phyloP scores from a whole-genome alignment of 2,329 filamentous ascomycete genomes.

The Colletotrichum sojae region DNA sequence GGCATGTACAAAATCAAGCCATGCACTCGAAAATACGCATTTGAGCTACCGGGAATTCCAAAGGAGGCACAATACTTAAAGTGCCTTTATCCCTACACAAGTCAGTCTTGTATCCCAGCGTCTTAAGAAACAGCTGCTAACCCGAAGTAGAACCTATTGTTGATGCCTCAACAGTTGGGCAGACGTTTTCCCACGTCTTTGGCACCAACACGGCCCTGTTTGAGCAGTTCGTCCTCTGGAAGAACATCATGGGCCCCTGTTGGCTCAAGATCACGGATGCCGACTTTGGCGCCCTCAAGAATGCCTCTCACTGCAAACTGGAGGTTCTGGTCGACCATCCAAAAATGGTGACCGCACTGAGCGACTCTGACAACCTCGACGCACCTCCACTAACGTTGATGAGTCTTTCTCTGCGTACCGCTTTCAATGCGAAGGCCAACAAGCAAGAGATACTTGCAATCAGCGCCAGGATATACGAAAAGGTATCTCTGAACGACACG shows the following conservation, averaged over 20 bases:
- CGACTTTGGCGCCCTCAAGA: slow-evolving; percentile 87
- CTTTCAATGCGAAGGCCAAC: slow-evolving; percentile 91
- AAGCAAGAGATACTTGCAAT: slow-evolving; percentile 96
- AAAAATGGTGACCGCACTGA: slow-evolving; percentile 78
- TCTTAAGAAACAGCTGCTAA: slow-evolving; percentile 40
- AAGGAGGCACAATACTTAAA: slow-evolving; percentile 94
- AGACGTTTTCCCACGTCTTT: slow-evolving; percentile 95
- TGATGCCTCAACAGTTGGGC: slow-evolving; percentile 78
- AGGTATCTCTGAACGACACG: slow-evolving; percentile 88
- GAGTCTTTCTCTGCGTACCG: slow-evolving; percentile 90
- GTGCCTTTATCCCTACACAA: slow-evolving; percentile 94
- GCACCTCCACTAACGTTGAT: slow-evolving; percentile 93
- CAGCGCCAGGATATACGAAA: slow-evolving; percentile 93
- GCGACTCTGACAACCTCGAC: slow-evolving; percentile 85
- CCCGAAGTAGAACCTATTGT: slow-evolving; percentile 72
- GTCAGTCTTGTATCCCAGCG: slow-evolving; percentile 55
- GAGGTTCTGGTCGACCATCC: slow-evolving; percentile 88
- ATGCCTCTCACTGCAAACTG: slow-evolving; percentile 96
- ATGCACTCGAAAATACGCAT: slow-evolving; percentile 92
- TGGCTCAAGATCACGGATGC: slow-evolving; percentile 93
- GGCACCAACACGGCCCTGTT: slow-evolving; percentile 94
- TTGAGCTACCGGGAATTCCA: slow-evolving; percentile 89
- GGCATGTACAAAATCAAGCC: slow-evolving; percentile 94
- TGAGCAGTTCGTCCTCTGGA: slow-evolving; percentile 98
- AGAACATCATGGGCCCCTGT: slow-evolving; percentile 98